A percentile compares a stretch with the other conserved stretches of the same genome.
These are phyloP conservation scores for Mycocentrospora acerina DNA, from an alignment of 2,329 filamentous ascomycete species.

Conservation along the genomic window DNA sequence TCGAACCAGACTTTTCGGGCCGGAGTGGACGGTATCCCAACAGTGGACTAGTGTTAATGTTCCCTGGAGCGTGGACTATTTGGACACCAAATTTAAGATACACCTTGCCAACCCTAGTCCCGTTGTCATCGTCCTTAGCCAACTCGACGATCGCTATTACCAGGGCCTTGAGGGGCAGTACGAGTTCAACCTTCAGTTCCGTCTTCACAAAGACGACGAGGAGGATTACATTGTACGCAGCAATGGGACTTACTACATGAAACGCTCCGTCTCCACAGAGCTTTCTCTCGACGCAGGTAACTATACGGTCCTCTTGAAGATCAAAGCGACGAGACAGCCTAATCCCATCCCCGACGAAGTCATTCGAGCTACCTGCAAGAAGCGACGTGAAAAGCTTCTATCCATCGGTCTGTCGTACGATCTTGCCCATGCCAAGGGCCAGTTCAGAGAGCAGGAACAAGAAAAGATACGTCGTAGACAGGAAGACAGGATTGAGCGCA, in stretches of 20 bases:
- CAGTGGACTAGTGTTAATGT: constrained; percentile 63
- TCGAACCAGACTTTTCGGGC: constrained; percentile 61
- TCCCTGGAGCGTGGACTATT: constrained; percentile 62
- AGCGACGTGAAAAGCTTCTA: constrained; percentile 70
- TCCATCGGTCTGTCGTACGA: constrained; percentile 71
- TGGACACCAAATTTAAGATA: constrained; percentile 61
- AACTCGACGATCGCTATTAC: constrained; percentile 64
- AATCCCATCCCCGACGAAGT: constrained; percentile 65
- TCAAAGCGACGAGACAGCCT: constrained; percentile 63
- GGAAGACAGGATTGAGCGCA: constrained; percentile 38
- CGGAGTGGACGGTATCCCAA: constrained; percentile 62
- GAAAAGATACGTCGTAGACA: constrained; percentile 45
- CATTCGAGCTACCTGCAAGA: constrained; percentile 64
- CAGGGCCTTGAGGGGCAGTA: constrained; percentile 59
- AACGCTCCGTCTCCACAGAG: constrained; percentile 74
- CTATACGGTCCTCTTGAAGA: constrained; percentile 74
- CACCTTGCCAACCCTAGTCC: constrained; percentile 54
- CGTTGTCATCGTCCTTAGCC: constrained; percentile 60
- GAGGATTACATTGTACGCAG: constrained; percentile 61
- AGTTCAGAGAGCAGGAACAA: constrained; percentile 54
- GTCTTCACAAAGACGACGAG: constrained; percentile 61
- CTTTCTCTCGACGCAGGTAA: constrained; percentile 71
- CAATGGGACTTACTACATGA: constrained; percentile 62
- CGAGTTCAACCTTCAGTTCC: constrained; percentile 59
- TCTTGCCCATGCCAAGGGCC: constrained; percentile 67